Evolutionary conservation across 2,329 filamentous ascomycete species (phyloP).

Genomic region (Rutstroemia sp.): DNA sequence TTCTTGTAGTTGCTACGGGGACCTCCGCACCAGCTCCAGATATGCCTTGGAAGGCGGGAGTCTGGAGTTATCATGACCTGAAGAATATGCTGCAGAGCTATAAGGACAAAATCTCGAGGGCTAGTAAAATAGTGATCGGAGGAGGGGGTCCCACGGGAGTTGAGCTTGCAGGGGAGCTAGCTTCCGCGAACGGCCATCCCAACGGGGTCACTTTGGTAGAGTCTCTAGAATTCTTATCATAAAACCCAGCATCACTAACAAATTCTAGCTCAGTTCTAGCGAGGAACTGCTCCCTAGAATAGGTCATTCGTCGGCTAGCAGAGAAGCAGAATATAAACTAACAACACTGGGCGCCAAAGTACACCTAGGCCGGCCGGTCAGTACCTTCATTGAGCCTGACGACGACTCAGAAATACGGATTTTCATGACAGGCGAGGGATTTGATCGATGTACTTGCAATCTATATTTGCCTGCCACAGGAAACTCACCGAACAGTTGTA

Average conservation of each 20-base stretch:
- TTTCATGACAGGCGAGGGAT: too few relatives aligned
- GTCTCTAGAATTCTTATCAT: too few relatives aligned
- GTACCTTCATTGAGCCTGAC: conserved; percentile 21
- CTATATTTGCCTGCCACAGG: conserved; percentile 51
- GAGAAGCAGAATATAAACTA: conserved; percentile 41
- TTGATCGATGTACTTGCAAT: conserved; percentile 35
- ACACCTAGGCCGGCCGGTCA: conserved; percentile 36
- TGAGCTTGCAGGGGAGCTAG: conserved; percentile 27
- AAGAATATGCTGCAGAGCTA: conserved; percentile 18
- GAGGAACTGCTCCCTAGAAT: conserved; percentile 14
- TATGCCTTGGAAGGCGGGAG: conserved; percentile 34
- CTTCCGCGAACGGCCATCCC: conserved; percentile 19
- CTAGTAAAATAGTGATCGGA: conserved; percentile 28
- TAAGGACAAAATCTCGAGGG: conserved; percentile 17
- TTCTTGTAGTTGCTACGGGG: conserved; percentile 49
- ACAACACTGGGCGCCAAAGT: conserved; percentile 45
- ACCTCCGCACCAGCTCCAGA: conserved; percentile 32
- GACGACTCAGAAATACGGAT: too few relatives aligned
- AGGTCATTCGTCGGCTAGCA: conserved; percentile 13
- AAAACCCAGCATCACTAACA: background rate
- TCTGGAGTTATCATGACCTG: conserved; percentile 37
- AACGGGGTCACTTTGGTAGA: conserved; percentile 24
- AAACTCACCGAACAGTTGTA: conserved; percentile 47
- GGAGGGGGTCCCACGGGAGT: conserved; percentile 31
- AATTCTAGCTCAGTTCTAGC: conserved; percentile 18